These are phyloP conservation scores for Nicotiana sylvestris DNA, from an alignment of 257 asterid species.

Conservation along the genomic window DNA sequence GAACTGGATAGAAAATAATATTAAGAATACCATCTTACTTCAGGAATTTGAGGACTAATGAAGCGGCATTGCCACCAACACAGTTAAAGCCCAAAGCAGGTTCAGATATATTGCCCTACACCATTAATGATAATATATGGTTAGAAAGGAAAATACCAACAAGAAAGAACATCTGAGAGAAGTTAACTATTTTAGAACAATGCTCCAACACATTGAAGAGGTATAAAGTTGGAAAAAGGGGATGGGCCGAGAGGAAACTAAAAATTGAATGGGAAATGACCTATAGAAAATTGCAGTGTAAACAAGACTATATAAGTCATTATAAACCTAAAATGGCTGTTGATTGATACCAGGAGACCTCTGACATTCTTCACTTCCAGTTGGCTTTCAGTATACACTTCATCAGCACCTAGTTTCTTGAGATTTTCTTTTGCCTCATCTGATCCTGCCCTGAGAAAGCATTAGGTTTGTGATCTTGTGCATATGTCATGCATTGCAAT, in stretches of 20 bases:
- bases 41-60: constrained; percentile 75
- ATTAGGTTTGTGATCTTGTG: constrained; percentile 5
- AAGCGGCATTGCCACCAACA: constrained; percentile 94
- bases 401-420: constrained; percentile 75
- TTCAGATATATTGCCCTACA: constrained; percentile 71
- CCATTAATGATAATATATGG: constrained; percentile 9
- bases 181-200: neutral
- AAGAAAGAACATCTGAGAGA: neutral
- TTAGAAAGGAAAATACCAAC: neutral
- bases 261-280: neutral
- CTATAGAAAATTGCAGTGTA: neutral
- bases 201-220: neutral
- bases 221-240: neutral
- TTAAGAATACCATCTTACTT: constrained; percentile 41
- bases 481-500: neutral
- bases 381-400: constrained; percentile 82
- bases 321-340: constrained; percentile 5
- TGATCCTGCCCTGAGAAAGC: constrained; percentile 70
- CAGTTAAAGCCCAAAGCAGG: constrained; percentile 89
- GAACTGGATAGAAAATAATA: constrained; percentile 2
- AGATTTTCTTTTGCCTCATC: constrained; percentile 79
- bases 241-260: neutral
- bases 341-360: constrained; percentile 64
- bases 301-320: constrained; percentile 1
- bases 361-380: constrained; percentile 72